Conservation (phyloP, 2,329 filamentous ascomycete species). For the Sclerotinia nivalis region DNA sequence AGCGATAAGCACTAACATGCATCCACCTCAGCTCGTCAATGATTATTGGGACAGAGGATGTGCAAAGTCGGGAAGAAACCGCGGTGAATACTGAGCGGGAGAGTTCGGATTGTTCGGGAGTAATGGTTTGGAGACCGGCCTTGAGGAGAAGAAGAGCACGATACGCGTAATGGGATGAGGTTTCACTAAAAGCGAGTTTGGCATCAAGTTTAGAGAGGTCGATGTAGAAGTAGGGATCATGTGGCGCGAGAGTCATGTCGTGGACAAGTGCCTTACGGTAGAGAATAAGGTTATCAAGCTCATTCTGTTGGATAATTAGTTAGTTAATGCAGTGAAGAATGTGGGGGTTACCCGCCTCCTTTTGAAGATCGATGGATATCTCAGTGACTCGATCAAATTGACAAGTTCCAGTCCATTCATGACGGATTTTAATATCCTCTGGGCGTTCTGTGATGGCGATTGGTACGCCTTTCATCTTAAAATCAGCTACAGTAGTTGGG, state of each 20-base stretch:
- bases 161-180: constrained; percentile 29
- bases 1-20: constrained; percentile 25
- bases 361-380: constrained; percentile 23
- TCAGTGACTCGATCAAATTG: constrained; percentile 23
- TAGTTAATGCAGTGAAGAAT: background rate
- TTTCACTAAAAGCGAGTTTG: constrained; percentile 35
- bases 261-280: constrained; percentile 25
- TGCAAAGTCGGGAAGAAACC: background rate
- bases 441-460: background rate
- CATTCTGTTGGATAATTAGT: constrained; percentile 19
- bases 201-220: constrained; percentile 26
- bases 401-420: constrained; percentile 35
- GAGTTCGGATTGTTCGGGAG: constrained; percentile 1
- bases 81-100: constrained; percentile 19
- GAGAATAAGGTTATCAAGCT: constrained; percentile 25
- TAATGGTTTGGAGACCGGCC: constrained; percentile 24
- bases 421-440: constrained; percentile 14
- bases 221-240: constrained; percentile 31
- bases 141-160: constrained; percentile 32
- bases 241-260: constrained; percentile 23
- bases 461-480: background rate
- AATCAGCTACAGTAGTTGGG: background rate
- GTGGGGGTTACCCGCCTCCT: constrained; percentile 21
- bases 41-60: constrained; percentile 16
- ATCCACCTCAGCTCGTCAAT: constrained; percentile 28